Base-by-base conservation (phyloP, 352 stramenopile species). In the Phytophthora quininea region DNA sequence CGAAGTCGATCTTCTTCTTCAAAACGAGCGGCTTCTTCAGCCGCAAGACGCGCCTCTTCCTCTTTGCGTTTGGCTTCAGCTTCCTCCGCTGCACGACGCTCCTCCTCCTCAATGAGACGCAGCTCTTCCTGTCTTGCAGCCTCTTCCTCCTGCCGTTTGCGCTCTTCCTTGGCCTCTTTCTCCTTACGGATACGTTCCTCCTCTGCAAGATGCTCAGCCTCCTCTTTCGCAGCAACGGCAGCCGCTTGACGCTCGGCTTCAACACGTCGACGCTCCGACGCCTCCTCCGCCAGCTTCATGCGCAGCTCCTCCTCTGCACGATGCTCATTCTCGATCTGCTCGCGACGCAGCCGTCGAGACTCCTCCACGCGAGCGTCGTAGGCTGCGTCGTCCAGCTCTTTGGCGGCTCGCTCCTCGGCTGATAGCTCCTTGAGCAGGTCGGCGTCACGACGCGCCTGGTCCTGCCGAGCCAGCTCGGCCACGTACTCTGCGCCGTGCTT, bases 351-450 rank as follows among this genome's bases (percentile, higher is more conserved):
- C n/a, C 88, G 86, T 35, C 86, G 80, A 4, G 84, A 91, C 73
- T 93, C 88, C 58, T 93, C 84, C 10, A 96, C 88, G 50, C 86
- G 86, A 3, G 76, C 79, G 48, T 96, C 88, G 67, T 93, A 96
- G 0, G 84, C 88, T 8, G 77, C 76, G 48, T 90, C 80, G 4
- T 86, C 62, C 2, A 76, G 38, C 43, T 80, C 66, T 42, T 83
- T 77, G 35, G 67, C 73, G 1, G 76, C 58, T n/a, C 84, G 84
- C 56, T 93, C 88, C 35, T 86, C 86, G 15, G 67, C 55, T 12
- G 75, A 77, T 43, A 96, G 76, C 8, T 93, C 88, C 35, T 86
- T 86, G 10, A 93, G 66, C 57, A 65, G 59, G 37, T 92, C 84
- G 24, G 73, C 75, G 58, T 93, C 82, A 33, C 84, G 86, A 45